Base-by-base conservation (phyloP, 73 alveolate species). In the Halteria grandinella region DNA sequence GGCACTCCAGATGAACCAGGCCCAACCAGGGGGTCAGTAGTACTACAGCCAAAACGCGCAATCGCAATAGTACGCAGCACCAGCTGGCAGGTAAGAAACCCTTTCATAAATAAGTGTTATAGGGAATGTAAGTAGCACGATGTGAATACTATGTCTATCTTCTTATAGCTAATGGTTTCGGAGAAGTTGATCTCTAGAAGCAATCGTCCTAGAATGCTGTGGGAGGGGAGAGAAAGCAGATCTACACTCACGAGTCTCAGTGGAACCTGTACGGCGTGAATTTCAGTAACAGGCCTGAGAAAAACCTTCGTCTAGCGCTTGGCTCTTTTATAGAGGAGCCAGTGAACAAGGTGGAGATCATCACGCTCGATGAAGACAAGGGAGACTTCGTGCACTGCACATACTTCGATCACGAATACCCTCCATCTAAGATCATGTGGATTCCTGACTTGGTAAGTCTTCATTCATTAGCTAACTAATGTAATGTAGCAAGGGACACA, bases 391-490 rank as follows among this genome's bases (percentile, higher is more conserved):
- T 62, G 37, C 44, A 75, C 24, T 86, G 69, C 34, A 50, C 93
- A 32, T 47, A 64, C 33, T 83, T 86, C 54, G 95, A 80, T 1
- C 95, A 84, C 63, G 90, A 90, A 53, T 96, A 86, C 83, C 99
- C 99, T 48, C 96, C 97, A 20, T 95, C 99, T 12, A 96, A 96
- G 76, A 73, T 96, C 28, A 64, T 96, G 81, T 96, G 97, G 98
- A 80, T 94, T 64, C 99, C 99, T 33, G 96, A 91, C 25, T 24
- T 41, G 23, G 84, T 70, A 70, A 49, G 55, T 53, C 45, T 48
- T 14, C 49, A 57, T 32, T 34, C 32, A 37, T 47, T 36, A 12
- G 32, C 11, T 12, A 48, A 12, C 17, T 11, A 8, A 11, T 12
- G 14, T 48, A 8, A 48, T 12, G 29, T 29, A 75, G 51, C 57